Base-by-base conservation (phyloP, 2,329 filamentous ascomycete species). In the Xylaria sp. region DNA sequence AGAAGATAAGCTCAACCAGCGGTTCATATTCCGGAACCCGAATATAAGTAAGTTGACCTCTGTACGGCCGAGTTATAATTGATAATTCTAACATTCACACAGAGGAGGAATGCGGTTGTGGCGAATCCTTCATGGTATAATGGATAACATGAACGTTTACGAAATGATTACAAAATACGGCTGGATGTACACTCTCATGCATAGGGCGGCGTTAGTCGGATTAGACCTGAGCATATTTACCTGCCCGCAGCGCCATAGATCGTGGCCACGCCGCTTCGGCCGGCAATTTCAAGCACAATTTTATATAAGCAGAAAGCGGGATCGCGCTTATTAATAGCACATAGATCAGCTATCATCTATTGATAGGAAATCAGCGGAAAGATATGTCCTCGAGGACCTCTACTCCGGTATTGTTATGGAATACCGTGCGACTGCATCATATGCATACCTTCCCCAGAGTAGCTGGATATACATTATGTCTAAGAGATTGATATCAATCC, bases 61-160 rank as follows among this genome's bases (percentile, higher is more conserved):
- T 10, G 34, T n/a, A 37, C 18, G 12, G 28, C 8, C 8, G 20
- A 23, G 32, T 6, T 10, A 57, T 13, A 46, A 7, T 3, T 18
- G 52, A 56, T 28, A 70, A 41, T 34, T 70, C 80, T 84, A 80
- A 83, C 75, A 7, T 61, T 12, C 55, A n/a, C 55, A 70, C 80
- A 98, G 94, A 97, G 87, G 95, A 97, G 79, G 89, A 97, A 86
- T 98, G 95, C 77, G 95, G 95, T 48, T 98, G 95, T 75, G 95
- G 95, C 78, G 95, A 98, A 84, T 97, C 94, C 1, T 98, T 98
- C 80, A 97, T 94, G 91, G 92, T 94, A 65, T 90, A 80, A 76
- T 65, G 20, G 13, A 8, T 34, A 7, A 28, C 25, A 20, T 41
- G 18, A 28, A 28, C 51, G 28, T 50, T 61, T 46, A 66, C 51